Evolutionary conservation across 306 rosid species (phyloP), one percentile per base, ranked within the genome.

Genomic region (Vigna unguiculata): DNA sequence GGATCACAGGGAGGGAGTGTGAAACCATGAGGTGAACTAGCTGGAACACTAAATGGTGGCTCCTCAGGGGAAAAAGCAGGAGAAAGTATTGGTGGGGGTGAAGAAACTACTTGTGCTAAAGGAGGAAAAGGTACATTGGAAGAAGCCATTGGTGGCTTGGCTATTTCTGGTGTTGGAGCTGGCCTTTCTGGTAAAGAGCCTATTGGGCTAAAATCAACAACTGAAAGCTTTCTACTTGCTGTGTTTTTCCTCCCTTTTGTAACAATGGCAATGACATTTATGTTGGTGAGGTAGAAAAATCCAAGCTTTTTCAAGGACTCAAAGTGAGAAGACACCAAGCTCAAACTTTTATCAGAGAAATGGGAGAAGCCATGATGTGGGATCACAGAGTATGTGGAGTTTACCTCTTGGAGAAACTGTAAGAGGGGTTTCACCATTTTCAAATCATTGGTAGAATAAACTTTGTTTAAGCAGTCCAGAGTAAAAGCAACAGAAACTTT

Each of bases 1-100:
- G 96, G 97, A 19, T 75, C 83, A 28, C 99, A 95, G 17, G 97
- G 99, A 21, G 97, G 99, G 25, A 86, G 41, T 17, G 71, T 22
- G 69, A 34, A 84, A 7, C 75, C 85, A 20, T 61, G 62, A 40
- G 97, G 93, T 0, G 98, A 86, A 36, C 84, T 82, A 25, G 92
- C 91, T 1, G 96, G 90, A 49, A 78, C 84, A 69, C 67, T 7
- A 51, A 76, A 80, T 1, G 85, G 86, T 13, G 96, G 80, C 46
- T 86, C 81, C 59, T 74, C 63, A 36, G 97, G 96, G n/a, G 91
- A 71, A 67, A 72, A 53, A 55, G 74, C 51, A 43, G 74, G 55
- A 55, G 76, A 77, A 53, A 52, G 6, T 30, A 82, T 73, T 25
- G 87, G 89, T 21, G 96, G 90, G 0, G 83, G 83, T 13, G 85